Base-by-base conservation (phyloP, 495 filamentous ascomycete genomes). In the Chaetomium tenue region DNA sequence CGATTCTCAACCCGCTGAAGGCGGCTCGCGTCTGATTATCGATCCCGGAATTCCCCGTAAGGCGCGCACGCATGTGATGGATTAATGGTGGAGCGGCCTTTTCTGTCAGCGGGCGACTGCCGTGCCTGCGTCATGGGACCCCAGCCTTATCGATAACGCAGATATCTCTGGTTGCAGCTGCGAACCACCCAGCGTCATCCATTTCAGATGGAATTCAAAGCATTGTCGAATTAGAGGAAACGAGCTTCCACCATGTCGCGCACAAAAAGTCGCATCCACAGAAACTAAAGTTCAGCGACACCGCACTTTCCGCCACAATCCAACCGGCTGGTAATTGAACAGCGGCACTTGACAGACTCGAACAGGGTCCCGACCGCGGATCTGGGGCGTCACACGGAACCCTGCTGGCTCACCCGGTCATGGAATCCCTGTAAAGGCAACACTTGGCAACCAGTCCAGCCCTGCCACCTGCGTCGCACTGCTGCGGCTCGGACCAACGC, bases 401-500 rank as follows among this genome's bases (percentile, higher is more conserved):
- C 57, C 22, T 59, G 57, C n/a, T 59, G 57, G 57, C 16, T n/a
- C 13, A 15, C 40, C 37, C 18, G n/a, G 18, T 5, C 56, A 33
- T 47, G 22, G 44, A 25, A 37, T 13, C 42, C 57, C 18, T 51
- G 58, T 23, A n/a, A 53, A 53, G 59, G 59, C 59, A 61, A 28
- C 58, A 60, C 50, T 62, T 54, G 60, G 60, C 59, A 61, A 23
- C 44, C 54, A n/a, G 46, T 23, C 58, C 11, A 16, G 50, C 51
- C 52, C 26, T 37, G 52, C n/a, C 33, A 28, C 54, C 59, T 50
- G 47, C n/a, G 39, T 58, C 8, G 56, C 55, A 42, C 56, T 26
- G 60, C 60, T 44, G 60, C 60, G 60, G 60, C 60, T 62, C 60
- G 60, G 48, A 54, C 60, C 48, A 54, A 26, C 48, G 5, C 39